Percentiles rank a stretch among this genome's conserved stretches.
These are phyloP conservation scores for Mortierella sp. DNA, from an alignment of 371 early-diverging fungal species.

Conservation along the genomic window DNA sequence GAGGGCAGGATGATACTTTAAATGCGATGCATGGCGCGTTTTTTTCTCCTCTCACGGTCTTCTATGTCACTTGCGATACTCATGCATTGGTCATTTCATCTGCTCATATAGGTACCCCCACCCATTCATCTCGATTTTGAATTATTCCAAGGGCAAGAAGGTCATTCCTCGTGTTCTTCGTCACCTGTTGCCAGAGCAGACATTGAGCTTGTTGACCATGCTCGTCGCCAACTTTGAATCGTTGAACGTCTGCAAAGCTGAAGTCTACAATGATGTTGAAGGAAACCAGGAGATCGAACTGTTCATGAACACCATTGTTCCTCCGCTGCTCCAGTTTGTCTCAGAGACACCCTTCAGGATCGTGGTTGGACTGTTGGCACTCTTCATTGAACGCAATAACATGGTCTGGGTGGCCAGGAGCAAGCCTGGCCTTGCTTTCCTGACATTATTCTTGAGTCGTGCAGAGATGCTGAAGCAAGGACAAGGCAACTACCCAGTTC, in stretches of 20 bases:
- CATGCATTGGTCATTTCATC: background rate
- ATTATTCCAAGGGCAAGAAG: constrained; percentile 87
- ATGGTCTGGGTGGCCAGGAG: constrained; percentile 84
- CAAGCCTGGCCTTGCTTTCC: constrained; percentile 86
- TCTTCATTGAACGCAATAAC: constrained; percentile 89
- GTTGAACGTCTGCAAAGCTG: constrained; percentile 84
- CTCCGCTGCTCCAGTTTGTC: constrained; percentile 81
- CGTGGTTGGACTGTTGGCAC: constrained; percentile 78
- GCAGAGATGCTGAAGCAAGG: constrained; percentile 89
- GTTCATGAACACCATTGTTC: constrained; percentile 86
- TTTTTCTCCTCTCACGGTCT: no score
- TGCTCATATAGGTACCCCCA: constrained; percentile 59
- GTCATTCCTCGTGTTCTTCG: constrained; percentile 86
- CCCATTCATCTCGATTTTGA: constrained; percentile 73
- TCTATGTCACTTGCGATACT: no score
- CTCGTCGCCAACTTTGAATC: constrained; percentile 84
- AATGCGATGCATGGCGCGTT: no score
- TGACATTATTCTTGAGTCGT: constrained; percentile 91
- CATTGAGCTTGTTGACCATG: constrained; percentile 77
- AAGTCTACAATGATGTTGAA: constrained; percentile 60
- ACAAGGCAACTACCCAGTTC: constrained; percentile 65
- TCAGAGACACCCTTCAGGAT: constrained; percentile 85
- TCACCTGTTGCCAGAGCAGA: constrained; percentile 81
- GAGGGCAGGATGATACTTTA: no score
- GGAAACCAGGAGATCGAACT: constrained; percentile 78